phyloP scores from a whole-genome alignment of 306 rosid genomes.

The Quercus cerris region DNA sequence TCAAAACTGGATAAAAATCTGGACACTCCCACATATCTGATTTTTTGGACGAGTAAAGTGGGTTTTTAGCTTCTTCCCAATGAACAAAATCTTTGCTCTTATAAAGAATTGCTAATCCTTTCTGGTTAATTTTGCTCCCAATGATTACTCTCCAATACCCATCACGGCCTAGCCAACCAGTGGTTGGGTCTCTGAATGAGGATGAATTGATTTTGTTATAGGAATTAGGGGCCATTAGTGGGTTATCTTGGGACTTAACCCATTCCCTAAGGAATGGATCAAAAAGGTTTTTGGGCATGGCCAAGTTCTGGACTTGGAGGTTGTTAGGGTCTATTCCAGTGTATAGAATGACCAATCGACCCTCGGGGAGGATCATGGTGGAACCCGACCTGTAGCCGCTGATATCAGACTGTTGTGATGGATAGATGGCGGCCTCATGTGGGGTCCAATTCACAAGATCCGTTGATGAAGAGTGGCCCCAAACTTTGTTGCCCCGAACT shows the following conservation, averaged over 20 bases:
- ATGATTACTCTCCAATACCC: slow-evolving; percentile 50
- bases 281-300: slow-evolving; percentile 58
- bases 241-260: slow-evolving; percentile 57
- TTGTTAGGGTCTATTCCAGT: slow-evolving; percentile 64
- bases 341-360: slow-evolving; percentile 58
- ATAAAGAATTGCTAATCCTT: slow-evolving; percentile 56
- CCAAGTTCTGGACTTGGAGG: slow-evolving; percentile 73
- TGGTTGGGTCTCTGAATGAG: slow-evolving; percentile 88
- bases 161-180: slow-evolving; percentile 73
- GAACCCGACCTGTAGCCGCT: slow-evolving; percentile 91
- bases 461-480: slow-evolving; percentile 82
- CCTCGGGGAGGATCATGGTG: slow-evolving; percentile 50
- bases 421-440: slow-evolving; percentile 55
- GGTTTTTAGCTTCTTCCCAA: slow-evolving; percentile 59
- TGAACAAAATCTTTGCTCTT: slow-evolving; percentile 50
- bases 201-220: slow-evolving; percentile 47
- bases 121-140: slow-evolving; percentile 44
- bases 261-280: slow-evolving; percentile 80
- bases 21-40: slow-evolving; percentile 96
- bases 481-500: slow-evolving; percentile 74
- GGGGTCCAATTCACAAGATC: slow-evolving; percentile 82
- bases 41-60: slow-evolving; percentile 48
- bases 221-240: slow-evolving; percentile 58
- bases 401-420: slow-evolving; percentile 58
- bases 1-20: slow-evolving; percentile 68